phyloP scores from a whole-genome alignment of 371 early-diverging fungal species.

The Mortierella sp. region DNA sequence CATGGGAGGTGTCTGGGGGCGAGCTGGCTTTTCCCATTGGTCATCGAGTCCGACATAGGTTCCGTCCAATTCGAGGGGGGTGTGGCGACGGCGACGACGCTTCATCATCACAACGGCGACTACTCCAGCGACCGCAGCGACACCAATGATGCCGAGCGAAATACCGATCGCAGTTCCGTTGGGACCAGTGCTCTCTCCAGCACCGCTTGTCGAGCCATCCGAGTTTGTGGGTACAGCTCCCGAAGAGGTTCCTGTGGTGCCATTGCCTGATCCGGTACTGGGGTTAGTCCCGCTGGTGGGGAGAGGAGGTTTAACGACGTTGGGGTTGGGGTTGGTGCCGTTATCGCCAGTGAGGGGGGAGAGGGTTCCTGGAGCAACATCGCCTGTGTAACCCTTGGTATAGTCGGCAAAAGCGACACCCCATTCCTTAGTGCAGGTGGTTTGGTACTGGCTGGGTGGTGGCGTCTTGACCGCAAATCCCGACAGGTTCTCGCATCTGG shows the following conservation, averaged over 20 bases:
- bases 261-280: not conserved
- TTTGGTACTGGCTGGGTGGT: constrained; percentile 35
- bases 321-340: not conserved
- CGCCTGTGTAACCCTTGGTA: constrained; percentile 27
- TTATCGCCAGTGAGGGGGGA: constrained; percentile 11
- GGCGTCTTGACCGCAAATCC: constrained; percentile 14
- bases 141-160: constrained; percentile 47
- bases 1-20: constrained; percentile 33
- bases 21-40: constrained; percentile 45
- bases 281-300: not conserved
- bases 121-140: constrained; percentile 27
- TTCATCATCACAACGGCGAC: constrained; percentile 38
- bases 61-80: constrained; percentile 37
- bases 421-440: constrained; percentile 26
- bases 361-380: constrained; percentile 31
- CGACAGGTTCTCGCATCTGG: constrained; percentile 1
- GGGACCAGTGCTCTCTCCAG: constrained; percentile 25
- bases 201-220: not conserved
- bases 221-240: not conserved
- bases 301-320: not conserved
- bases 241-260: not conserved
- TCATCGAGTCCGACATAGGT: constrained; percentile 41
- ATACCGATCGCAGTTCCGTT: constrained; percentile 47
- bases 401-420: not conserved
- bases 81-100: constrained; percentile 47